Base-by-base conservation (phyloP, 2,329 filamentous ascomycete genomes). In the Colletotrichum sp. region DNA sequence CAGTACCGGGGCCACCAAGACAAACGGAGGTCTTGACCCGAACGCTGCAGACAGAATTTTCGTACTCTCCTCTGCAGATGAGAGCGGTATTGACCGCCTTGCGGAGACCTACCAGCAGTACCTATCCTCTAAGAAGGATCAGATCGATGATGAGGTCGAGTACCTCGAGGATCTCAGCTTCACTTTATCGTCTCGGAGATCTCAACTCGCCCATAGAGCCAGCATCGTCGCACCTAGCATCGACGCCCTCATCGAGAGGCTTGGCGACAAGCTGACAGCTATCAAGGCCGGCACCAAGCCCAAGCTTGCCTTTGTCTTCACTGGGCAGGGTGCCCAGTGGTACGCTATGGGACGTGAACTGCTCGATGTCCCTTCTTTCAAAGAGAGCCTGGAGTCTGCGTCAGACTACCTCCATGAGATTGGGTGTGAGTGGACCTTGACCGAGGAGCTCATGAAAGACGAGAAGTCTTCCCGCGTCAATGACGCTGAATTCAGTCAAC, bases 301-400 rank as follows among this genome's bases (percentile, higher is more conserved):
- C 9, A 39, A 60, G 13, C 6, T 77, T 13, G 77, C 32, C 8
- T 75, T 77, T 59, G 67, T 81, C 9, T 82, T 82, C 60, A 80
- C 79, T 5, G 80, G 80, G 4, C 80, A 81, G 67, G 80, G 80
- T 21, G 80, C 80, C 2, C 80, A 81, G 73, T 81, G 79, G 73
- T 52, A 70, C 13, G 65, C 57, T 18, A 79, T 77, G 75, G 75
- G 77, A 1, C 76, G 66, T 24, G 68, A 78, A 24, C 75, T 79
- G 5, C 68, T 88, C 81, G 80, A 80, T 3, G n/a, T n/a, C 87
- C 57, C 81, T 86, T 2, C 79, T 80, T 30, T 24, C 21, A 9
- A 90, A 89, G 79, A 43, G 8, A 28, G 48, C 12, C 30, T 69
- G 18, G 14, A 59, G 2, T 16, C n/a, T 13, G 36, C 36, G 1